phyloP scores from a whole-genome alignment of 2,329 filamentous ascomycete genomes.

The Lachnellula cervina region DNA sequence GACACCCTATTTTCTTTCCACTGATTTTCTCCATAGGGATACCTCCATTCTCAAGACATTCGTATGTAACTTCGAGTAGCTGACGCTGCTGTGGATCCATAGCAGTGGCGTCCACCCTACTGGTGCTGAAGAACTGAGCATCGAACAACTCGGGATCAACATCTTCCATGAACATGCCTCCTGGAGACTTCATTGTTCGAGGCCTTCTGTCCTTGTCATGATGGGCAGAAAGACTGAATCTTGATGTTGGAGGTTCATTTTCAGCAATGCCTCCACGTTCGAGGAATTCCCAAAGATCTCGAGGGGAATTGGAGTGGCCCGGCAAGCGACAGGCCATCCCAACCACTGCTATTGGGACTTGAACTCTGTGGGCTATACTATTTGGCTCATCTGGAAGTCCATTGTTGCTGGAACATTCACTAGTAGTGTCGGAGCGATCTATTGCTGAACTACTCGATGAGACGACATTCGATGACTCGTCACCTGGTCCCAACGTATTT shows the following conservation, averaged over 20 bases:
- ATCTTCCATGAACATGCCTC: slow-evolving; percentile 53
- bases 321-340: slow-evolving; percentile 37
- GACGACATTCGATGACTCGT: too few relatives aligned
- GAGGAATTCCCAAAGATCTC: slow-evolving; percentile 39
- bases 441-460: too few relatives aligned
- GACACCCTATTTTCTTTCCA: slow-evolving; percentile 9
- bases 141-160: slow-evolving; percentile 35
- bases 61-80: slow-evolving; percentile 57
- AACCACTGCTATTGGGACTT: slow-evolving; percentile 37
- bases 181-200: slow-evolving; percentile 67
- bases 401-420: too few relatives aligned
- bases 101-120: slow-evolving; percentile 31
- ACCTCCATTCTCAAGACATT: slow-evolving; percentile 43
- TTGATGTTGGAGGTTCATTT: slow-evolving; percentile 52
- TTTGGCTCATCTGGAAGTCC: slow-evolving; percentile 1
- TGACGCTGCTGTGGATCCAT: slow-evolving; percentile 37
- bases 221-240: slow-evolving; percentile 66
- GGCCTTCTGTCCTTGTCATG: slow-evolving; percentile 60
- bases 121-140: slow-evolving; percentile 38
- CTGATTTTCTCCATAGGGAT: slow-evolving; percentile 8
- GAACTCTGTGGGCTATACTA: background rate
- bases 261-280: slow-evolving; percentile 70
- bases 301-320: slow-evolving; percentile 28
- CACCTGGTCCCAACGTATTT: too few relatives aligned
- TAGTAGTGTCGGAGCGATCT: too few relatives aligned